phyloP scores from a whole-genome alignment of 768 basidiomycete species.

The Mycena haematopus region DNA sequence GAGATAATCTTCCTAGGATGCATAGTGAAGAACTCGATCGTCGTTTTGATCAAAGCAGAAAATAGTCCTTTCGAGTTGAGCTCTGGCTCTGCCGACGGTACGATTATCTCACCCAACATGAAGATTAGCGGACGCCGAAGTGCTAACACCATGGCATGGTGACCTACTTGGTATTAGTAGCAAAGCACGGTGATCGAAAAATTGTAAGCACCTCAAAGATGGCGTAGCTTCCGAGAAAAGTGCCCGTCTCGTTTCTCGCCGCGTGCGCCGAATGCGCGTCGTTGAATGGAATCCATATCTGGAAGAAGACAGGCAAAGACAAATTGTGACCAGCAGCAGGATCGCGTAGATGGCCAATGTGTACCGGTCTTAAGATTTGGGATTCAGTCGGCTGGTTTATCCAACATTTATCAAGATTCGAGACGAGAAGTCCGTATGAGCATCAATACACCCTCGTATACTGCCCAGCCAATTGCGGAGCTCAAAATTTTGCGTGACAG shows the following conservation, averaged over 20 bases:
- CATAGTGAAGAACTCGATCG: slow-evolving; percentile 63
- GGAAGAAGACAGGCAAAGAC: slow-evolving; percentile 21
- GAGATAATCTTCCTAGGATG: slow-evolving; percentile 55
- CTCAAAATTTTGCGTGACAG: slow-evolving; percentile 86
- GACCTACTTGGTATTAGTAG: slow-evolving; percentile 24
- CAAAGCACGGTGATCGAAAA: slow-evolving; percentile 16
- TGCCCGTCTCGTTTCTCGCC: background rate
- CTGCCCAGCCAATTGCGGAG: slow-evolving; percentile 91
- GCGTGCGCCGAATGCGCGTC: slow-evolving; percentile 14
- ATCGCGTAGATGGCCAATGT: slow-evolving; percentile 12
- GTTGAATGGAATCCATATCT: slow-evolving; percentile 28
- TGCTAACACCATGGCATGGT: slow-evolving; percentile 23
- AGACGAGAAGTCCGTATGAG: slow-evolving; percentile 48
- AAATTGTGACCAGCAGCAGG: slow-evolving; percentile 22
- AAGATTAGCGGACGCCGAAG: slow-evolving; percentile 24
- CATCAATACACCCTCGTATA: slow-evolving; percentile 82
- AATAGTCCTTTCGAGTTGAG: slow-evolving; percentile 36
- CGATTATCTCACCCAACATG: slow-evolving; percentile 2
- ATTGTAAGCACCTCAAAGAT: slow-evolving; percentile 19
- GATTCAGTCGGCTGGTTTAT: background rate
- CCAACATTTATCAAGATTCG: slow-evolving; percentile 10
- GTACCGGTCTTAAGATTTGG: background rate
- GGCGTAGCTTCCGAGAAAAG: slow-evolving; percentile 19
- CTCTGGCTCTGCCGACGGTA: background rate
- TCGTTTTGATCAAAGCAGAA: slow-evolving; percentile 57